These are phyloP conservation scores for Metschnikowia lachancei DNA, from an alignment of 805 yeast species.

Conservation along the genomic window DNA sequence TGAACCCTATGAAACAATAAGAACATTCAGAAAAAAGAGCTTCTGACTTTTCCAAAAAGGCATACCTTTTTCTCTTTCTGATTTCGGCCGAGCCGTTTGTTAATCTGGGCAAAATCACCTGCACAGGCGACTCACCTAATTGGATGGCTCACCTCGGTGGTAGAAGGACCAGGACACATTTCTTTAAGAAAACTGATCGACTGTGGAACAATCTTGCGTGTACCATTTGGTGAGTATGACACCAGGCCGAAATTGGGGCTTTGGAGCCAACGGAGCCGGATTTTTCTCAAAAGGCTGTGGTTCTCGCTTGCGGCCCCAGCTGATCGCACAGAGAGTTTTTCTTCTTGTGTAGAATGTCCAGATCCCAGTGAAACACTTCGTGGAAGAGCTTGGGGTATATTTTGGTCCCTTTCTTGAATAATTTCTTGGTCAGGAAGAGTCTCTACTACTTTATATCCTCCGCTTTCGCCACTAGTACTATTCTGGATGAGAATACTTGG, in stretches of 20 bases:
- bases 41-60: too few relatives aligned
- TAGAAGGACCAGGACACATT: conserved; percentile 14
- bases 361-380: neutral
- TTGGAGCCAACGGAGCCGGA: conserved; percentile 14
- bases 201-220: conserved; percentile 1
- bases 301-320: conserved; percentile 8
- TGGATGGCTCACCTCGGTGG: conserved; percentile 13
- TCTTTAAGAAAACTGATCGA: conserved; percentile 12
- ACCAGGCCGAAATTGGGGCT: neutral
- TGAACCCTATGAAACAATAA: too few relatives aligned
- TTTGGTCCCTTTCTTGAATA: neutral
- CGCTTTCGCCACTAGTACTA: neutral
- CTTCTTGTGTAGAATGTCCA: conserved; percentile 3
- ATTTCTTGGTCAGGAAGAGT: neutral
- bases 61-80: too few relatives aligned
- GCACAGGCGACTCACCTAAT: neutral
- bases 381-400: too few relatives aligned
- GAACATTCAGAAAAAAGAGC: too few relatives aligned
- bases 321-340: conserved; percentile 1
- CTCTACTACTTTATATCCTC: conserved; percentile 1
- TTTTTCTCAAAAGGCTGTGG: conserved; percentile 10
- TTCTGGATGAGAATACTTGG: neutral
- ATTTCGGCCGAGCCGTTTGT: too few relatives aligned
- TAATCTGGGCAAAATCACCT: neutral
- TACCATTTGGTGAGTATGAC: neutral